Percentiles rank a stretch among this genome's conserved stretches.
phyloP scores from a whole-genome alignment of 2,329 filamentous ascomycete species.

The Beauveria bassiana region DNA sequence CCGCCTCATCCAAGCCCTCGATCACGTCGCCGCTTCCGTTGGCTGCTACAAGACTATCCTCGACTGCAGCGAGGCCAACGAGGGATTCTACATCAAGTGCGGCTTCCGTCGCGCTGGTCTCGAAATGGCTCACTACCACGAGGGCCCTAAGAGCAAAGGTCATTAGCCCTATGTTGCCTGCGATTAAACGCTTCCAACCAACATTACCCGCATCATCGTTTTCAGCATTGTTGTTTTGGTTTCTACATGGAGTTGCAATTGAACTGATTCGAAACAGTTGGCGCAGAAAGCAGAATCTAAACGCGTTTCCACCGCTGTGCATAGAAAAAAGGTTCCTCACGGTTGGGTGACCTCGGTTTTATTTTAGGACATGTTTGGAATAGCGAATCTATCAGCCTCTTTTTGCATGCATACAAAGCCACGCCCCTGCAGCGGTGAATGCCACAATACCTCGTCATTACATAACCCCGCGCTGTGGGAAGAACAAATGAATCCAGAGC shows the following conservation, averaged over 20 bases:
- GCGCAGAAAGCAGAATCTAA: slow-evolving; percentile 5
- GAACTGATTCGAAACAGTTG: slow-evolving; percentile 3
- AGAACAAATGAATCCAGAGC: no score
- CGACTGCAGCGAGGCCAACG: slow-evolving; percentile 92
- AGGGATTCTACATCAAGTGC: slow-evolving; percentile 97
- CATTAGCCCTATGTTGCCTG: background rate
- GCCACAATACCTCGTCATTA: slow-evolving; percentile 22
- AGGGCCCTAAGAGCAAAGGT: slow-evolving; percentile 41
- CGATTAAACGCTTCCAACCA: background rate
- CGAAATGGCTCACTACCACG: slow-evolving; percentile 97
- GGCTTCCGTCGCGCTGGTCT: slow-evolving; percentile 86
- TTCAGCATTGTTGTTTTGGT: background rate
- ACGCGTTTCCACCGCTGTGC: background rate
- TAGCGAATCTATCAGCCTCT: background rate
- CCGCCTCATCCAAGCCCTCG: slow-evolving; percentile 86
- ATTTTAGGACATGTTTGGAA: background rate
- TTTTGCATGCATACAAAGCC: background rate
- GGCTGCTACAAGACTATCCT: slow-evolving; percentile 97
- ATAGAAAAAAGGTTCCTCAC: background rate
- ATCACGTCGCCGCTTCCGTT: slow-evolving; percentile 76
- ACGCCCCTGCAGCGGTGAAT: slow-evolving; percentile 11
- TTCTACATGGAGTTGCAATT: background rate
- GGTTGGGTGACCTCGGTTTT: background rate
- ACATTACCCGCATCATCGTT: background rate
- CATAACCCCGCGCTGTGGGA: slow-evolving; percentile 20